These are phyloP conservation scores for Austroboletus novae-zelandiae DNA, from an alignment of 1,284 basidiomycete genomes.

Conservation along the genomic window DNA sequence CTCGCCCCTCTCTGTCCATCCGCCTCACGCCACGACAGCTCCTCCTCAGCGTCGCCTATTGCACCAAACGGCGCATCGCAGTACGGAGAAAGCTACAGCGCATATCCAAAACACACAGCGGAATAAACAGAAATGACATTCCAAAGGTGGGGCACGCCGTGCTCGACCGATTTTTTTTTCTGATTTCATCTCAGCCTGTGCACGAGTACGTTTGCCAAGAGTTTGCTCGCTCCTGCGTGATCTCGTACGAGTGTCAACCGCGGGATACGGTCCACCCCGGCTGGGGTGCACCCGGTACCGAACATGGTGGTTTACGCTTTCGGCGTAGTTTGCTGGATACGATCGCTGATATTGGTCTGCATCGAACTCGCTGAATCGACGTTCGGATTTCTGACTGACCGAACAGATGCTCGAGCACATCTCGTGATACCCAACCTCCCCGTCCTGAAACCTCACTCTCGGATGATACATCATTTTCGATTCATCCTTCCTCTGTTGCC, in stretches of 20 bases:
- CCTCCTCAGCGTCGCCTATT: slow-evolving; percentile 53
- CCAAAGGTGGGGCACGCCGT: slow-evolving; percentile 56
- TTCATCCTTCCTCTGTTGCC: slow-evolving; percentile 67
- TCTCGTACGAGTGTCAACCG: slow-evolving; percentile 75
- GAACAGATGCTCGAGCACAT: slow-evolving; percentile 60
- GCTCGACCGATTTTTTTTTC: too few species aligned
- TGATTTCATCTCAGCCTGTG: slow-evolving; percentile 61
- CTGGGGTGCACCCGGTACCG: slow-evolving; percentile 74
- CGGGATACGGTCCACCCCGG: slow-evolving; percentile 71
- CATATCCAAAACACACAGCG: slow-evolving; percentile 71
- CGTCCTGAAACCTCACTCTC: slow-evolving; percentile 57
- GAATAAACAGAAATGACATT: slow-evolving; percentile 61
- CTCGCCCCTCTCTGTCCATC: neutral
- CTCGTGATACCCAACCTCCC: slow-evolving; percentile 64
- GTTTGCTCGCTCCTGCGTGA: slow-evolving; percentile 73
- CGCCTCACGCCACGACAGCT: slow-evolving; percentile 38
- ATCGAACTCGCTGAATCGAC: slow-evolving; percentile 1
- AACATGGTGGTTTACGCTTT: slow-evolving; percentile 58
- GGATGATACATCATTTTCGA: slow-evolving; percentile 72
- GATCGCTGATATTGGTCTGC: slow-evolving; percentile 61
- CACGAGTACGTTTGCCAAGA: slow-evolving; percentile 75
- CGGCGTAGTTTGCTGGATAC: slow-evolving; percentile 64
- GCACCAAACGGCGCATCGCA: slow-evolving; percentile 63
- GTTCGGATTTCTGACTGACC: slow-evolving; percentile 1
- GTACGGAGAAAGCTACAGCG: slow-evolving; percentile 59